Base-by-base conservation (phyloP, 441 rosid species). In the Rhodomyrtus psidioides region DNA sequence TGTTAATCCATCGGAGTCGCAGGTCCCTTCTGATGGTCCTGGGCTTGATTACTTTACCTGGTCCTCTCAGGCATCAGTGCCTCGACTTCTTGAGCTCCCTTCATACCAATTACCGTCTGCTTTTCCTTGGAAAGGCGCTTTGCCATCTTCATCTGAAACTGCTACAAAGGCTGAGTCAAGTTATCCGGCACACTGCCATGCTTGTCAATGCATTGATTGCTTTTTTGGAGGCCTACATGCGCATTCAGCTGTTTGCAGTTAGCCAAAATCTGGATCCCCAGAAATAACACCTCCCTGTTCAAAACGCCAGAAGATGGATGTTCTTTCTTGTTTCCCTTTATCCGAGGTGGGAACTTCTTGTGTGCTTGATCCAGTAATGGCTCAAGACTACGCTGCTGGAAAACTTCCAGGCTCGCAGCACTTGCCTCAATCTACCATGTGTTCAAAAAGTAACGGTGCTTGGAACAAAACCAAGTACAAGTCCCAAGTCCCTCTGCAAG, bases 381-480 rank as follows among this genome's bases (percentile, higher is more conserved):
- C 85, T 87, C 90, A 88, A 86, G 85, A 85, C 34, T 81, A 57
- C 84, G 62, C 87, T 85, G 55, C 79, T 82, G 86, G 81, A 83
- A 65, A 76, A 84, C 86, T 90, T 88, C 92, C 89, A 54, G 56
- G 90, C 26, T 84, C 87, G 89, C 58, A 46, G 91, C 88, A 84
- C 75, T 87, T 24, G 42, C 92, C 93, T 60, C 90, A 89, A 75
- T 92, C 91, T 89, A 93, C 90, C 49, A 55, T 89, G 91, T 70
- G 84, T 84, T 87, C 88, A 85, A 86, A 91, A 90, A 84, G 85
- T 88, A 84, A 76, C 30, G 49, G 92, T 81, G 53, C 88, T 83
- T 9, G 83, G 83, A 60, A 76, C 65, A 42, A 87, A 84, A 53
- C 70, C 84, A 53, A 82, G 70, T 34, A 49, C n/a, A n/a, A n/a